Base-by-base conservation (phyloP, 176 grass and related monocot genomes). In the Microstegium vimineum region DNA sequence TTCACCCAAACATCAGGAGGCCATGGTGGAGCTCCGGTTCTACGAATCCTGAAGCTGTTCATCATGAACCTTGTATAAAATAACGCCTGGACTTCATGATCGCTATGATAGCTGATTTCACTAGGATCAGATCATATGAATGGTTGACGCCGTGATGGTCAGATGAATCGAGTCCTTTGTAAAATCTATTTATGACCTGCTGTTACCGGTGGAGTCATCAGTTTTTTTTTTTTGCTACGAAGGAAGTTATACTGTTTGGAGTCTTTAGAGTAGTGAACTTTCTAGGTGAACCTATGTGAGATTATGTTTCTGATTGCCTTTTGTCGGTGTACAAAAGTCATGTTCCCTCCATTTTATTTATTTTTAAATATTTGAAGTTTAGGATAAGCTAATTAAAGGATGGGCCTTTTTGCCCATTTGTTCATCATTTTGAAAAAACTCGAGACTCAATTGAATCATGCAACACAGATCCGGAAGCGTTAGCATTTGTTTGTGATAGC, bases 1-100 rank as follows among this genome's bases (percentile, higher is more conserved):
- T 80, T 98, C 92, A 28, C 92, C 95, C 10, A 91, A 84, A 65
- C 84, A 74, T 27, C 82, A 93, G 64, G 95, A 95, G 69, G 92
- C 82, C 52, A 98, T 95, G 90, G 82, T 98, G 76, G 90, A 95
- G 73, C 93, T 98, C 54, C 84, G 95, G 5, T 98, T 98, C 87
- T 90, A 88, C 5, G 95, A 98, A 81, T 52, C 69, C 73, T 94
- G 81, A 54, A 47, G 43, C 38, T 75, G n/a, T 31, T 63, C 40
- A 62, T 11, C 18, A 16, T 8, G 60, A 88, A 42, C 40, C 4
- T 26, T 26, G 45, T 43, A 28, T 69, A 22, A 51, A 71, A 74
- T 67, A 65, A n/a, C n/a, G 20, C 31, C 12, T 13, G 40, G 16
- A 20, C 73, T 59, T 73, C 34, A 17, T 15, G 23, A 31, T 33